Evolutionary conservation across 2,329 filamentous ascomycete genomes (phyloP).

Genomic region (Claviceps paspali): DNA sequence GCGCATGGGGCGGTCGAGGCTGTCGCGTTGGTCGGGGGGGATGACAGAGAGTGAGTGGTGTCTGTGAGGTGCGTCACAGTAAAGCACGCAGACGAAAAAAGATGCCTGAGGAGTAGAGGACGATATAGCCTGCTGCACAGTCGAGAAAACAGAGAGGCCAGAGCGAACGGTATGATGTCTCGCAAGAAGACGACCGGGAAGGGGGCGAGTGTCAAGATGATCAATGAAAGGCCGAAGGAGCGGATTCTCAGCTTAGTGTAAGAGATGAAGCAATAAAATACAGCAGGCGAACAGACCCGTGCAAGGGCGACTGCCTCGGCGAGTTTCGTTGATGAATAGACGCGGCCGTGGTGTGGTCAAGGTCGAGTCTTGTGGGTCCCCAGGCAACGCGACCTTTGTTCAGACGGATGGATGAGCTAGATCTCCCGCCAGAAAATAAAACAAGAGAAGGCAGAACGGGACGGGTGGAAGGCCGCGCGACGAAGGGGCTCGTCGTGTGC

Average conservation of each 20-base stretch:
- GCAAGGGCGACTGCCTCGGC: background rate
- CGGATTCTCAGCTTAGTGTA: background rate
- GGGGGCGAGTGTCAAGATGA: no score
- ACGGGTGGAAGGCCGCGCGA: no score
- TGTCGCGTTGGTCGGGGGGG: background rate
- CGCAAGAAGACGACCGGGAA: background rate
- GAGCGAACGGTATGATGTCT: background rate
- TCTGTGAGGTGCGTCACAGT: background rate
- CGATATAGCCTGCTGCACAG: background rate
- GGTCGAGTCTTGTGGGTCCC: conserved; percentile 1
- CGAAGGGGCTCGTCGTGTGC: background rate
- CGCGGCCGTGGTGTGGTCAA: conserved; percentile 1
- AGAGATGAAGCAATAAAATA: conserved; percentile 5
- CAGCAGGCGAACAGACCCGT: background rate
- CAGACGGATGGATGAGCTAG: no score
- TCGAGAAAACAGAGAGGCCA: background rate
- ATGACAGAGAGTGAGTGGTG: background rate
- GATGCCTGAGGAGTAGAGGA: background rate
- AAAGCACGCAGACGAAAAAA: background rate
- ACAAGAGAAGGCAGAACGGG: no score
- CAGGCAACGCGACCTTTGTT: no score
- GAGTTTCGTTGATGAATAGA: background rate
- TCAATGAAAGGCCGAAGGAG: background rate
- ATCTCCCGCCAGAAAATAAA: no score
- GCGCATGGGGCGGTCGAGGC: background rate